phyloP scores from a whole-genome alignment of 345 rosid species.

The Citrus inodora region DNA sequence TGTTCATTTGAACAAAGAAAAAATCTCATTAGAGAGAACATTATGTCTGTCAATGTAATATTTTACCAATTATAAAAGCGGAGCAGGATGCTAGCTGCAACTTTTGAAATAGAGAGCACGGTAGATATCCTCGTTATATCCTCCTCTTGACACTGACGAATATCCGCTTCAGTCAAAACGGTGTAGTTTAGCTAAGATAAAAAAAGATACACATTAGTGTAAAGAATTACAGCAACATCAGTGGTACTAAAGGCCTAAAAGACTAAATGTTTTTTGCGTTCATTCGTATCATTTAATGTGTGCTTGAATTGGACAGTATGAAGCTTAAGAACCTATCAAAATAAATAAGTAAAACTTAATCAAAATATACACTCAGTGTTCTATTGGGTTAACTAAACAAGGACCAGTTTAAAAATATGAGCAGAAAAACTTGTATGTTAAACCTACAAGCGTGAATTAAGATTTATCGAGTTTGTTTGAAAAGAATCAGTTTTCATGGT shows the following conservation, averaged over 20 bases:
- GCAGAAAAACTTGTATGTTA: not conserved
- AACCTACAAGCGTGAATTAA: not conserved
- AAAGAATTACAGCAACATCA: not conserved
- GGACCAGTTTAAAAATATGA: not conserved
- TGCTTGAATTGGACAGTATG: not conserved
- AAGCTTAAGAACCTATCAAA: not conserved
- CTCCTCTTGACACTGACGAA: constrained; percentile 62
- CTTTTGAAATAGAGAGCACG: constrained; percentile 61
- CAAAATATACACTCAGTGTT: not conserved
- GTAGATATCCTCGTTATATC: constrained; percentile 54
- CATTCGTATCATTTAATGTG: not conserved
- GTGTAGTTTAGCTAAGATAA: constrained; percentile 54
- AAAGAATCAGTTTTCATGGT: not conserved
- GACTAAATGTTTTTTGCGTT: not conserved
- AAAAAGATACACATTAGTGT: constrained; percentile 6
- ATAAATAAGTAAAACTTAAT: not conserved
- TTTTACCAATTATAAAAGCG: constrained; percentile 65
- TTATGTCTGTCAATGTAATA: not conserved
- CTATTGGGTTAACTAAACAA: not conserved
- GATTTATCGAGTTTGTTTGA: not conserved
- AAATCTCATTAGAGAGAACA: not conserved
- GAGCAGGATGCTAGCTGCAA: constrained; percentile 53
- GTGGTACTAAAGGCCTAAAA: not conserved
- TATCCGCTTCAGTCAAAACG: constrained; percentile 66
- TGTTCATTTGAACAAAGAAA: not conserved